Percentiles rank a stretch among this genome's conserved stretches.
These are phyloP conservation scores for Alternaria ethzedia DNA, from an alignment of 2,329 filamentous ascomycete species.

Conservation along the genomic window DNA sequence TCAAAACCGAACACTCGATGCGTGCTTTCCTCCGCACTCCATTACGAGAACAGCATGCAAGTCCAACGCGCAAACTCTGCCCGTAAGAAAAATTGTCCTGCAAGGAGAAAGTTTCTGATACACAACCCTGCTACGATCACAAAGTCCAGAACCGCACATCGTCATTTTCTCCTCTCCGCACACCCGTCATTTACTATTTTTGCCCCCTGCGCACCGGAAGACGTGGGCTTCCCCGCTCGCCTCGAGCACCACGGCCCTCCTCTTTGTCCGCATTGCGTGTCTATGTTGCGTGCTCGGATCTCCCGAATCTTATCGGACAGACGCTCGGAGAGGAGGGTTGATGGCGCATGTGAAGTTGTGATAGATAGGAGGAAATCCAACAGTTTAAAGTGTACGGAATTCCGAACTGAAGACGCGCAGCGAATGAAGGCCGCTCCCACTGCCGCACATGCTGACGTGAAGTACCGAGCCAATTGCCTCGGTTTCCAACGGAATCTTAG, in stretches of 20 bases:
- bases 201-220: neutral
- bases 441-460: neutral
- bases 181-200: neutral
- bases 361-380: neutral
- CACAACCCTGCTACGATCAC: neutral
- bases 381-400: neutral
- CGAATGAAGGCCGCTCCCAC: neutral
- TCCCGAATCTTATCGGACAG: neutral
- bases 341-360: neutral
- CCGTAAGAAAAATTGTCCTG: neutral
- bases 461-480: neutral
- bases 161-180: neutral
- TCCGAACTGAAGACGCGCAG: neutral
- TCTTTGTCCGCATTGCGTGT: neutral
- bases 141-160: neutral
- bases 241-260: neutral
- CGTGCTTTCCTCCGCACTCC: neutral
- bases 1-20: neutral
- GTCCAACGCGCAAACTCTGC: neutral
- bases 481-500: neutral
- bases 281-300: neutral
- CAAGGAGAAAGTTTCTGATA: neutral
- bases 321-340: neutral
- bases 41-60: neutral
- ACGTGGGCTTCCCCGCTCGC: neutral